A percentile compares a stretch with the other conserved stretches of the same genome.
These are phyloP conservation scores for Amaranthus hypochondriacus DNA, from an alignment of 148 eudicot species.

Conservation along the genomic window DNA sequence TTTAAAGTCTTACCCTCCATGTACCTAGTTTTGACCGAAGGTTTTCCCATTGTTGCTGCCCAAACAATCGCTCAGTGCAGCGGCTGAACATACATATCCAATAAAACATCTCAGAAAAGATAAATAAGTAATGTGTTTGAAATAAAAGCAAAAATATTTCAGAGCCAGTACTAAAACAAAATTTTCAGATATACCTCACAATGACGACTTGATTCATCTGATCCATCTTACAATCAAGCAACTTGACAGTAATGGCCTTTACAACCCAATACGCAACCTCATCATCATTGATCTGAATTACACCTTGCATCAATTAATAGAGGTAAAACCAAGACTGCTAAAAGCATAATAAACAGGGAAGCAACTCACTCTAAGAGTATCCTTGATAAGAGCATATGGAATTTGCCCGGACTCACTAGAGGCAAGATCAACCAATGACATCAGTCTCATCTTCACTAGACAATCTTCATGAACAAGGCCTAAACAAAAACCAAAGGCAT, in stretches of 20 bases:
- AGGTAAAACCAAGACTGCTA: not conserved
- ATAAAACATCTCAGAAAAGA: not conserved
- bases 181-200: slow-evolving; percentile 53
- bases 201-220: slow-evolving; percentile 78
- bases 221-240: slow-evolving; percentile 86
- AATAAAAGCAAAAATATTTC: not conserved
- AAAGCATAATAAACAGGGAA: slow-evolving; percentile 4
- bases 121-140: not conserved
- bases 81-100: slow-evolving; percentile 44
- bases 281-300: slow-evolving; percentile 57
- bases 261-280: slow-evolving; percentile 92
- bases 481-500: slow-evolving; percentile 26
- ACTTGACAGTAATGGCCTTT: slow-evolving; percentile 79
- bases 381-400: slow-evolving; percentile 70
- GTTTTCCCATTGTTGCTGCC: slow-evolving; percentile 67
- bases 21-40: slow-evolving; percentile 68
- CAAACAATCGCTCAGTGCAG: slow-evolving; percentile 77
- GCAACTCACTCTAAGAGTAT: slow-evolving; percentile 50
- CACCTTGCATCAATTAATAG: slow-evolving; percentile 2
- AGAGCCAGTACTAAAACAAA: not conserved
- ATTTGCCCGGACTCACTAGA: slow-evolving; percentile 63
- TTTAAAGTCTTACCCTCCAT: slow-evolving; percentile 65
- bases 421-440: slow-evolving; percentile 83
- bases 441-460: slow-evolving; percentile 74
- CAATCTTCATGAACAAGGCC: slow-evolving; percentile 96